Percentiles rank a stretch among this genome's conserved stretches.
phyloP scores from a whole-genome alignment of 2,329 filamentous ascomycete genomes.

The Myriosclerotinia scirpicola region DNA sequence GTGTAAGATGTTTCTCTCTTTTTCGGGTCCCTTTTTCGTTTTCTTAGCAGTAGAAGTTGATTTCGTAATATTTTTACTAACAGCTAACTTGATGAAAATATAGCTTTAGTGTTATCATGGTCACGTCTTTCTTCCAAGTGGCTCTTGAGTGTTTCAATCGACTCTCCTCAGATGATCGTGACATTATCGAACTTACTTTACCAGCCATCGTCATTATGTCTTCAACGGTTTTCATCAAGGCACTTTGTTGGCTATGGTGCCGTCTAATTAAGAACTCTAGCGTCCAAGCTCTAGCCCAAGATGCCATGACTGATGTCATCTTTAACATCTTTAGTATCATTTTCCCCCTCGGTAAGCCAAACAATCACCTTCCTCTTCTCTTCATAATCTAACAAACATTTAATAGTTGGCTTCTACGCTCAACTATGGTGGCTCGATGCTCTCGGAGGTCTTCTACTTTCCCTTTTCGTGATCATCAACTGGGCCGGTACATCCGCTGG shows the following conservation, averaged over 20 bases:
- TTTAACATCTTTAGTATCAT: conserved; percentile 64
- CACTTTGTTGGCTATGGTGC: conserved; percentile 60
- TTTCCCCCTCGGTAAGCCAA: conserved; percentile 51
- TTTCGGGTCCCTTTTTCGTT: not conserved
- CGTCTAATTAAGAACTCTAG: conserved; percentile 61
- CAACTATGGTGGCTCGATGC: conserved; percentile 67
- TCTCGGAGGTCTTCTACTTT: conserved; percentile 60
- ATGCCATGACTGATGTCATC: conserved; percentile 63
- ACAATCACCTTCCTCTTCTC: not conserved
- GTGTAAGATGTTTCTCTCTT: conserved; percentile 41
- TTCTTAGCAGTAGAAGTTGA: not conserved
- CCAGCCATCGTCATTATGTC: conserved; percentile 58
- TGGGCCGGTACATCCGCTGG: conserved; percentile 63
- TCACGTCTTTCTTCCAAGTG: conserved; percentile 62
- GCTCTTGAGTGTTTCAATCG: conserved; percentile 60
- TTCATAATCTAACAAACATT: conserved; percentile 6
- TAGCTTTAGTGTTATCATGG: conserved; percentile 60
- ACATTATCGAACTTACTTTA: conserved; percentile 50
- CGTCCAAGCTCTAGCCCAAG: conserved; percentile 62
- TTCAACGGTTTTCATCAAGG: conserved; percentile 58
- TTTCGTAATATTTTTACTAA: not conserved
- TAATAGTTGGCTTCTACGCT: conserved; percentile 54
- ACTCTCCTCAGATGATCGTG: conserved; percentile 50
- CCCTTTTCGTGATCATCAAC: conserved; percentile 67
- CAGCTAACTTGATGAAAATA: not conserved